A percentile compares a stretch with the other conserved stretches of the same genome.
phyloP scores from a whole-genome alignment of 1,284 basidiomycete species.

The Pisolithus thermaeus region DNA sequence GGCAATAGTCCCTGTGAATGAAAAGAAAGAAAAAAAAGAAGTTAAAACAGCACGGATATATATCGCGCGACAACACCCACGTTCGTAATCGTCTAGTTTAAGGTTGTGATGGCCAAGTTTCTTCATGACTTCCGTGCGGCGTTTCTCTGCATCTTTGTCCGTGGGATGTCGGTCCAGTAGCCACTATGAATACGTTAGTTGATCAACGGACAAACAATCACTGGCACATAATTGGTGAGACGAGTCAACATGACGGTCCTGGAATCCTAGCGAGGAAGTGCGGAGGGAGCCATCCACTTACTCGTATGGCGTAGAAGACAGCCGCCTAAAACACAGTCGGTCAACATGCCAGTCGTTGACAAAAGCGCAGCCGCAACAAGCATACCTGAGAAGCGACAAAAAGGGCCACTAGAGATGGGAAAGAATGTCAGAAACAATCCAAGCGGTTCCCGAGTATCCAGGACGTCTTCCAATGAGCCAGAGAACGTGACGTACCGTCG shows the following conservation, averaged over 20 bases:
- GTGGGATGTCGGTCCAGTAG: conserved; percentile 42
- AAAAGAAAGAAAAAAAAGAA: neutral
- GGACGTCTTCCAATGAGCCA: neutral
- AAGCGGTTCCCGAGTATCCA: neutral
- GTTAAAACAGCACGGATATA: neutral
- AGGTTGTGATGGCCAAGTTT: conserved; percentile 68
- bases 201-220: neutral
- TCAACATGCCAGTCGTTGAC: neutral
- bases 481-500: conserved; percentile 18
- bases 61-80: conserved; percentile 38
- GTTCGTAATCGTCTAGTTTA: conserved; percentile 76
- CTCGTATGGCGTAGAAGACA: conserved; percentile 44
- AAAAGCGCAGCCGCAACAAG: conserved; percentile 15
- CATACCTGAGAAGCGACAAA: conserved; percentile 60
- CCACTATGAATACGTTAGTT: conserved; percentile 30
- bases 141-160: conserved; percentile 62
- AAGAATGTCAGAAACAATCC: conserved; percentile 11
- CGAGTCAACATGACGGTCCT: neutral
- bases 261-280: neutral
- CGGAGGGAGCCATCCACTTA: conserved; percentile 20
- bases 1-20: conserved; percentile 63
- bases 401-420: conserved; percentile 43
- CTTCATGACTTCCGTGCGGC: conserved; percentile 66
- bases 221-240: neutral
- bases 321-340: conserved; percentile 35